Conservation (phyloP, 176 grass and related monocot genomes). For the Paspalum notatum region DNA sequence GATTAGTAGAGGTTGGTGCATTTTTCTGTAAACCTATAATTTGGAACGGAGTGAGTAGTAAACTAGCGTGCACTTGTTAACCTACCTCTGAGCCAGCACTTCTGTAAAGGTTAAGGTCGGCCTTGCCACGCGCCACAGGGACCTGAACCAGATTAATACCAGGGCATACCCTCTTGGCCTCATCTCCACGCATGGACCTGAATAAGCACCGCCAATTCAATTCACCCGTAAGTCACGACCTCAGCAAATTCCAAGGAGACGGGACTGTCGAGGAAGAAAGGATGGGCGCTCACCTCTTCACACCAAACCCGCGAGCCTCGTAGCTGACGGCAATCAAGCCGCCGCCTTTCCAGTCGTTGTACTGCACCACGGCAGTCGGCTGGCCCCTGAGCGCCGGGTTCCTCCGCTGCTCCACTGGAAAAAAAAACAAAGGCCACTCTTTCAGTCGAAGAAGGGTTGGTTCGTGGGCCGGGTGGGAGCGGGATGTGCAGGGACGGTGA, state of each 20-base stretch:
- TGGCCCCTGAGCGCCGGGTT: slow-evolving; percentile 74
- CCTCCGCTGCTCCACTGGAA: slow-evolving; percentile 79
- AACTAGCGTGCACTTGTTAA: slow-evolving; percentile 9
- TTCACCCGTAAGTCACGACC: neutral
- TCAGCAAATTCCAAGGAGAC: neutral
- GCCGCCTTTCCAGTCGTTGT: slow-evolving; percentile 94
- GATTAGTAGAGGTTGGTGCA: no score
- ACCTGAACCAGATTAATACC: slow-evolving; percentile 84
- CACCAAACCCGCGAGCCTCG: slow-evolving; percentile 87
- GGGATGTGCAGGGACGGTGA: neutral
- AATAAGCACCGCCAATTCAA: neutral
- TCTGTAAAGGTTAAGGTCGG: slow-evolving; percentile 85
- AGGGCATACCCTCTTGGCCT: slow-evolving; percentile 77
- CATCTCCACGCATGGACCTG: slow-evolving; percentile 97
- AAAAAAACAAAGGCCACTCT: neutral
- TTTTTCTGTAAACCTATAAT: no score
- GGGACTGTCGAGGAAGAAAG: slow-evolving; percentile 3
- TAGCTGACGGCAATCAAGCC: slow-evolving; percentile 91
- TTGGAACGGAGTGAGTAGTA: neutral
- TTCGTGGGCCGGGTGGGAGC: neutral
- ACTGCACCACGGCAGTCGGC: slow-evolving; percentile 93
- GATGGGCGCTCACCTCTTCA: slow-evolving; percentile 61
- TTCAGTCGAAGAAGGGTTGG: neutral
- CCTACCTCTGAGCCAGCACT: slow-evolving; percentile 85
- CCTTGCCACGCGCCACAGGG: slow-evolving; percentile 88